Evolutionary conservation across 352 stramenopile genomes (phyloP).

Genomic region (Phytophthora cryptogea): DNA sequence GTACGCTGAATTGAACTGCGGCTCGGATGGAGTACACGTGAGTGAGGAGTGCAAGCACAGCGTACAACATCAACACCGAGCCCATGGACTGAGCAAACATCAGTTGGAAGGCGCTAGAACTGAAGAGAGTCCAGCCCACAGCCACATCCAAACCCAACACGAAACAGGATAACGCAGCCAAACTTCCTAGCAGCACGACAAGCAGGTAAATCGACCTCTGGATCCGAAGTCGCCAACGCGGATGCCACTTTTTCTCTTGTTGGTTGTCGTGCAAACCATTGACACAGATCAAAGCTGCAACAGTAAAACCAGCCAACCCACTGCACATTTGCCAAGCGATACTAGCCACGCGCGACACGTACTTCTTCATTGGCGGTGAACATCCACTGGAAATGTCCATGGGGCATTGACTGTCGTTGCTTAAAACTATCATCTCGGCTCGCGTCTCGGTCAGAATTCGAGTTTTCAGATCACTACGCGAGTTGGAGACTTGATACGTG

Average conservation of each 20-base stretch:
- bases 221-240: conserved; percentile 24
- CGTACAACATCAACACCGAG: conserved; percentile 37
- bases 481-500: conserved; percentile 26
- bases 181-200: conserved; percentile 22
- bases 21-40: conserved; percentile 45
- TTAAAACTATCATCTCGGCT: conserved; percentile 7
- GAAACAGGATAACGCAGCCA: conserved; percentile 37
- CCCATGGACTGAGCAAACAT: conserved; percentile 50
- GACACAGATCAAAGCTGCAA: conserved; percentile 20
- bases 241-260: conserved; percentile 17
- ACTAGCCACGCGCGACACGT: conserved; percentile 31
- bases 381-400: conserved; percentile 27
- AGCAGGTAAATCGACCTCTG: conserved; percentile 18
- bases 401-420: conserved; percentile 8
- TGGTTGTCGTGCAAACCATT: conserved; percentile 10
- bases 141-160: conserved; percentile 50
- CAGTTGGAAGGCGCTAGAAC: conserved; percentile 51
- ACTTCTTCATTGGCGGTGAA: conserved; percentile 36
- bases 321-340: conserved; percentile 29
- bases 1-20: conserved; percentile 39
- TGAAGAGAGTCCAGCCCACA: conserved; percentile 44
- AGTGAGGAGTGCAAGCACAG: conserved; percentile 28
- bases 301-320: conserved; percentile 19
- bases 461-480: conserved; percentile 2
- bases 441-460: conserved; percentile 23